Evolutionary conservation across 2,329 filamentous ascomycete species (phyloP).

Genomic region (Sporothrix sp.): DNA sequence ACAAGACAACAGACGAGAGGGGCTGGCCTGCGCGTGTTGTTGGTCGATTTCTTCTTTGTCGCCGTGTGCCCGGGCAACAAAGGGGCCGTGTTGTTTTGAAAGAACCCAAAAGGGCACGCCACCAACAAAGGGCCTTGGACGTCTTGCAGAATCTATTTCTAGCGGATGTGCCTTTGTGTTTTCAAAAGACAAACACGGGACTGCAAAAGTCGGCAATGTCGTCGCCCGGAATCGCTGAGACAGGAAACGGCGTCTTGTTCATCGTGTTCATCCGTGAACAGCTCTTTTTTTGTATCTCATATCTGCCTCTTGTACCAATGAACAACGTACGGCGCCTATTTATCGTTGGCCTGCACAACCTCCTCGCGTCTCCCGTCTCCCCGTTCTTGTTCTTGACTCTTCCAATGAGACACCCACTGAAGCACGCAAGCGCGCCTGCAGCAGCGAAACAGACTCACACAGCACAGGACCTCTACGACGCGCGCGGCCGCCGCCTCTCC

Average conservation of each 20-base stretch:
- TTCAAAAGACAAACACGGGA: too few relatives aligned
- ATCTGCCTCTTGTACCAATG: neutral
- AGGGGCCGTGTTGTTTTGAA: neutral
- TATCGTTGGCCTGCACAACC: neutral
- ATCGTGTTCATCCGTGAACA: conserved; percentile 4
- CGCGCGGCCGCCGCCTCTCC: neutral
- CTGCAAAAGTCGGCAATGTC: too few relatives aligned
- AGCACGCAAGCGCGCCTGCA: conserved; percentile 10
- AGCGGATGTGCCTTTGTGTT: neutral
- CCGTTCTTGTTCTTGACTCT: neutral
- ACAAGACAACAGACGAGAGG: neutral
- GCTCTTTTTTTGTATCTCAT: neutral
- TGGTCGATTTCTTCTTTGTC: neutral
- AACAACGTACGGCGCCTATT: neutral
- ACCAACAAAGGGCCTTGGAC: too few relatives aligned
- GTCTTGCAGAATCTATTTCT: neutral
- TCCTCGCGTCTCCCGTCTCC: neutral
- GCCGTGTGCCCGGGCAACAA: neutral
- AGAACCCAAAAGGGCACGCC: neutral
- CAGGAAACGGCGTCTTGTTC: neutral
- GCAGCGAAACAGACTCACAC: too few relatives aligned
- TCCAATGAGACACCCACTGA: conserved; percentile 14
- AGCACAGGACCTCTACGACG: too few relatives aligned
- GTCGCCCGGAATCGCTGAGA: neutral
- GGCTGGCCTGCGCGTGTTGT: neutral